Conservation (phyloP, 2,329 filamentous ascomycete genomes). For the Alternaria arbusti region DNA sequence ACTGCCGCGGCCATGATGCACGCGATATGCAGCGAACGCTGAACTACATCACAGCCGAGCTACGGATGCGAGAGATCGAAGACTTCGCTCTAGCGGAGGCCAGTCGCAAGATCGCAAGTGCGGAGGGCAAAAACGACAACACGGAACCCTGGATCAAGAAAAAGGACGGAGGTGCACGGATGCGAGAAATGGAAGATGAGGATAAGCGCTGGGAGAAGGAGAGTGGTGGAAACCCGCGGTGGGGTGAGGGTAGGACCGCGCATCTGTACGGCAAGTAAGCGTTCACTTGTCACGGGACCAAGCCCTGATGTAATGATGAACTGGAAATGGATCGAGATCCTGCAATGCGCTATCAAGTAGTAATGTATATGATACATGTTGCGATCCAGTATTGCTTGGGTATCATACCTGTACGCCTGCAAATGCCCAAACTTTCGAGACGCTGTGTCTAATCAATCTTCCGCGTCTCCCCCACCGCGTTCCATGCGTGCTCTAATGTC, state of each 20-base stretch:
- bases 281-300: background rate
- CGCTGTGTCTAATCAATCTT: conserved; percentile 1
- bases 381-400: conserved; percentile 6
- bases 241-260: background rate
- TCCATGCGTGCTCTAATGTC: conserved; percentile 83
- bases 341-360: background rate
- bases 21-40: conserved; percentile 5
- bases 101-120: background rate
- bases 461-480: conserved; percentile 31
- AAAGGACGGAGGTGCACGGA: background rate
- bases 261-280: background rate
- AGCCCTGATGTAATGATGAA: background rate
- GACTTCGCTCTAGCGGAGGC: background rate
- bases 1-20: conserved; percentile 7
- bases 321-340: background rate
- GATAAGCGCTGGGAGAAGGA: background rate
- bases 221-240: background rate
- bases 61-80: background rate
- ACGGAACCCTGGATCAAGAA: background rate
- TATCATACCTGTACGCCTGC: conserved; percentile 17
- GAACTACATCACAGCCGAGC: background rate
- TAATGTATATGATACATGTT: background rate
- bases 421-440: conserved; percentile 3
- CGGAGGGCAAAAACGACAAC: background rate
- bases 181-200: background rate